Conservation (phyloP, 2,329 filamentous ascomycete genomes). For the Colletotrichum lini region DNA sequence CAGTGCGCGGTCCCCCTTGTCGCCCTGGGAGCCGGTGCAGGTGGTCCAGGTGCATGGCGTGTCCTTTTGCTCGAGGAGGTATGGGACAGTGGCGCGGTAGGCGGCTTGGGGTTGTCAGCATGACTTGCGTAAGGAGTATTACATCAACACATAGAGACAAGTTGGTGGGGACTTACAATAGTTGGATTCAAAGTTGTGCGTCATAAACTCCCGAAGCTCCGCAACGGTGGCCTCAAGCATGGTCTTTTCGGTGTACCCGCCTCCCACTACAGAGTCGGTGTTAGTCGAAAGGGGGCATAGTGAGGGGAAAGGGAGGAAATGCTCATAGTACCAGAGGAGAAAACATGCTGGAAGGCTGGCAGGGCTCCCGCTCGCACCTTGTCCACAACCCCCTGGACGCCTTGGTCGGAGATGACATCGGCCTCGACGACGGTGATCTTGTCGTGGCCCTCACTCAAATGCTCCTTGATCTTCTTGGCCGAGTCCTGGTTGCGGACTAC, state of each 20-base stretch:
- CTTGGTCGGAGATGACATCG: constrained; percentile 49
- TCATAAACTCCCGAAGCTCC: constrained; percentile 45
- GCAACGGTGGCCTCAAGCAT: constrained; percentile 45
- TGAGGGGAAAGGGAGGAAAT: not conserved
- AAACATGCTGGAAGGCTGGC: constrained; percentile 57
- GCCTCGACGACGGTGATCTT: constrained; percentile 52
- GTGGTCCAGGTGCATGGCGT: constrained; percentile 50
- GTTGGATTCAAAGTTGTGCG: constrained; percentile 49
- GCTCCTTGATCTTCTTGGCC: constrained; percentile 51
- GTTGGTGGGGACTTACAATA: constrained; percentile 46
- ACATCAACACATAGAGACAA: not conserved
- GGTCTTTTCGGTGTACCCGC: constrained; percentile 44
- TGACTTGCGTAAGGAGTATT: not conserved
- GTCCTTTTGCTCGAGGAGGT: constrained; percentile 49
- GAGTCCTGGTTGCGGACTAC: constrained; percentile 53
- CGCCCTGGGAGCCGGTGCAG: constrained; percentile 50
- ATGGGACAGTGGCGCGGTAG: constrained; percentile 51
- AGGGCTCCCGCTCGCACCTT: constrained; percentile 51
- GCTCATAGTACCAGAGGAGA: constrained; percentile 48
- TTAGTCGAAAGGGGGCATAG: constrained; percentile 13
- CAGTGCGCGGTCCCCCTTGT: constrained; percentile 44
- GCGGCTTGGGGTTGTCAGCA: constrained; percentile 45
- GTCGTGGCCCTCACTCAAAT: constrained; percentile 46
- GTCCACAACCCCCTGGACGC: constrained; percentile 52
- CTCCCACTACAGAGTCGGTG: constrained; percentile 45